phyloP scores from a whole-genome alignment of 441 rosid species.

The Erodium chrysanthum region DNA sequence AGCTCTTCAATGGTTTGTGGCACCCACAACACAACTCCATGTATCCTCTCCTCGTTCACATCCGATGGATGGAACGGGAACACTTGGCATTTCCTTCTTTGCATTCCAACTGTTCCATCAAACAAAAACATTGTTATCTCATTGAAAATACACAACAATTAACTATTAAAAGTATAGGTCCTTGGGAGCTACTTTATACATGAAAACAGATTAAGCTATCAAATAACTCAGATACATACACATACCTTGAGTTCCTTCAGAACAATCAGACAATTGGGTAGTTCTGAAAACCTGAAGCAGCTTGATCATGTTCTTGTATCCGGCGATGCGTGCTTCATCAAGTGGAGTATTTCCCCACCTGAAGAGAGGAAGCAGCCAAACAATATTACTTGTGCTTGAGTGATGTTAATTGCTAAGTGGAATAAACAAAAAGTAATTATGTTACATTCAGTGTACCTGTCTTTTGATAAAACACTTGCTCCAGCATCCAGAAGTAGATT shows the following conservation, averaged over 20 bases:
- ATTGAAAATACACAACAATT: too few relatives aligned
- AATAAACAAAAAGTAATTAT: neutral
- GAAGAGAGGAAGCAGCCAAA: conserved; percentile 11
- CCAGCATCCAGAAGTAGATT: conserved; percentile 69
- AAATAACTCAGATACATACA: neutral
- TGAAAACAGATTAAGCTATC: neutral
- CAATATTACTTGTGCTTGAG: neutral
- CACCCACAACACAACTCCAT: neutral
- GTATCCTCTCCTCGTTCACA: neutral
- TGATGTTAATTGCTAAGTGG: neutral
- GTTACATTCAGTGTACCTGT: conserved; percentile 43
- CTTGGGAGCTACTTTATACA: too few relatives aligned
- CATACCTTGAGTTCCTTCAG: neutral
- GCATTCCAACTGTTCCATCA: neutral
- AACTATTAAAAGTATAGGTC: too few relatives aligned
- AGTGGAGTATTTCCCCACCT: conserved; percentile 88
- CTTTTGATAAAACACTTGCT: conserved; percentile 63
- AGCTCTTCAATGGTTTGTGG: neutral
- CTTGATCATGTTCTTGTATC: conserved; percentile 71
- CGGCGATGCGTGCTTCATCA: conserved; percentile 58
- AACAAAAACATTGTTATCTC: neutral
- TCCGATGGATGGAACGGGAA: neutral
- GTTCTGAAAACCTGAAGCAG: conserved; percentile 61
- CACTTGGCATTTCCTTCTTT: neutral
- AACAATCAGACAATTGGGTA: conserved; percentile 29